phyloP scores from a whole-genome alignment of 768 basidiomycete genomes.

The Hygrocybe coccinea region DNA sequence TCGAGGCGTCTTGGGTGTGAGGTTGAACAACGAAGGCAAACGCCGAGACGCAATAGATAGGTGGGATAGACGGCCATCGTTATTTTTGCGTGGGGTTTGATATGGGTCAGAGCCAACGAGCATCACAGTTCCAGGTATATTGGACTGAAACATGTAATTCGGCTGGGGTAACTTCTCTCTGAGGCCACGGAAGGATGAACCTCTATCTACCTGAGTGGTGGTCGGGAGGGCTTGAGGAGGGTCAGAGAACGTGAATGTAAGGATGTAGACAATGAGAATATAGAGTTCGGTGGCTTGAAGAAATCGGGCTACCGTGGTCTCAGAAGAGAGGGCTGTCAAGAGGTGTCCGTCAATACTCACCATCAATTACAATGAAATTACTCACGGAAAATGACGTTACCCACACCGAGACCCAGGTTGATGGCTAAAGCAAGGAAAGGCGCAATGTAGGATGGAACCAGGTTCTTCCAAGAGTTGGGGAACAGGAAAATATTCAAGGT shows the following conservation, averaged over 20 bases:
- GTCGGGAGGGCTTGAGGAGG: slow-evolving; percentile 6
- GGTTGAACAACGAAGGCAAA: slow-evolving; percentile 38
- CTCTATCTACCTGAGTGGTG: slow-evolving; percentile 1
- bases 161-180: slow-evolving; percentile 22
- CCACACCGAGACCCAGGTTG: slow-evolving; percentile 49
- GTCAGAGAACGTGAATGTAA: slow-evolving; percentile 42
- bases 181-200: slow-evolving; percentile 16
- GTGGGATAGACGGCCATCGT: slow-evolving; percentile 7
- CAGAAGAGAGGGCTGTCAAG: slow-evolving; percentile 58
- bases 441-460: slow-evolving; percentile 43
- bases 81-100: not conserved
- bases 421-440: slow-evolving; percentile 51
- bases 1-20: slow-evolving; percentile 23
- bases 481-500: slow-evolving; percentile 52
- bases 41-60: slow-evolving; percentile 23
- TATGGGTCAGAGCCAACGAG: slow-evolving; percentile 3
- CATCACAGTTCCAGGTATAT: slow-evolving; percentile 1
- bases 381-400: slow-evolving; percentile 56
- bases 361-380: slow-evolving; percentile 11
- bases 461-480: slow-evolving; percentile 35
- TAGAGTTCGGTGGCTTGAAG: slow-evolving; percentile 60
- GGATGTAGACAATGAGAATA: slow-evolving; percentile 53
- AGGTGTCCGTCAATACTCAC: slow-evolving; percentile 3
- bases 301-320: slow-evolving; percentile 64
- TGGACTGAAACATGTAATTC: slow-evolving; percentile 9